These are phyloP conservation scores for Globisporangium radiosum DNA, from an alignment of 352 stramenopile genomes.

Conservation along the genomic window DNA sequence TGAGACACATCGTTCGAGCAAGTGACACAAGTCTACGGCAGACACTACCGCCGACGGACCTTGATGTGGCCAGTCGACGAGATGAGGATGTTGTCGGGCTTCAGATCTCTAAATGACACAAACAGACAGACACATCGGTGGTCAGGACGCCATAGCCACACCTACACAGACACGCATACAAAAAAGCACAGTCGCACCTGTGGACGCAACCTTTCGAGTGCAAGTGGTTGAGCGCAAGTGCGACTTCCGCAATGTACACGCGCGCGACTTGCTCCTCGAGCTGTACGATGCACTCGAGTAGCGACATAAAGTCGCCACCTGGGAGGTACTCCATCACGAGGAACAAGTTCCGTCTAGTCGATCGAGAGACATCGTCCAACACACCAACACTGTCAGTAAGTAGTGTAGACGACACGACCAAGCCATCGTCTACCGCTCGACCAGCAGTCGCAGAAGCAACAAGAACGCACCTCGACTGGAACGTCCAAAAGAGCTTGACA, in stretches of 20 bases:
- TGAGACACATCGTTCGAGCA: no score
- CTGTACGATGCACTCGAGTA: constrained; percentile 85
- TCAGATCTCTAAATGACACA: constrained; percentile 59
- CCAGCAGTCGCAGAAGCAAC: background rate
- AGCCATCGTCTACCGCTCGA: background rate
- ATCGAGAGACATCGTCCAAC: background rate
- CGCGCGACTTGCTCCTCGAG: constrained; percentile 82
- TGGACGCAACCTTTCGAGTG: constrained; percentile 83
- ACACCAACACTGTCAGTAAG: background rate
- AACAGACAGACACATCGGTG: background rate
- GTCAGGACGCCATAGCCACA: no score
- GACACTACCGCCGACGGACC: constrained; percentile 17
- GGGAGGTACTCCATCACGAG: constrained; percentile 90
- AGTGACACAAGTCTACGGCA: background rate
- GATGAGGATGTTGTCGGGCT: constrained; percentile 89
- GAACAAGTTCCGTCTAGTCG: constrained; percentile 68
- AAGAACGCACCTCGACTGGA: constrained; percentile 76
- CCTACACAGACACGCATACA: no score
- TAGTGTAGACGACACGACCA: no score
- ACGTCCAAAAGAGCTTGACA: constrained; percentile 89
- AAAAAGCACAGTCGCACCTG: constrained; percentile 24
- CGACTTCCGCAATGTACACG: constrained; percentile 86
- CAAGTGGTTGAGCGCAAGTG: constrained; percentile 80
- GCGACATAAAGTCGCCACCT: constrained; percentile 87
- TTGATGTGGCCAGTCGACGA: constrained; percentile 85